Evolutionary conservation across 768 basidiomycete genomes (phyloP).

Genomic region (Kwoniella sp.): DNA sequence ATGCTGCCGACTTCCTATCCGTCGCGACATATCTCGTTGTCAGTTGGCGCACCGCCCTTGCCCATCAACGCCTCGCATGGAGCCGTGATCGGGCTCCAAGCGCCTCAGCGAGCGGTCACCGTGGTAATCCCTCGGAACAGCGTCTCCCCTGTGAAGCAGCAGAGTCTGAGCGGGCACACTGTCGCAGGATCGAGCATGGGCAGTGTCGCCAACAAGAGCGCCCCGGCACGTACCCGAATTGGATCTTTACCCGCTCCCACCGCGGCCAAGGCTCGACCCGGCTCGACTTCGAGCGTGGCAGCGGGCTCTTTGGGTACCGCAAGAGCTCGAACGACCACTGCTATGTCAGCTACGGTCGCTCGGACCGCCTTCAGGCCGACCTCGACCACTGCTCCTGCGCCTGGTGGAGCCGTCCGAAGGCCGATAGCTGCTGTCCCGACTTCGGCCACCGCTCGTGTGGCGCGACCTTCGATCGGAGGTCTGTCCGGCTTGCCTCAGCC

Average conservation of each 20-base stretch:
- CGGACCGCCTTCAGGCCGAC: conserved; percentile 1
- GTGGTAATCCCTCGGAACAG: no score
- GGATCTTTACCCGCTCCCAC: background rate
- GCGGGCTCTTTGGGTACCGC: no score
- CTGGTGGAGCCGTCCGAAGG: background rate
- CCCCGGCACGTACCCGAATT: no score
- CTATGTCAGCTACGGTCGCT: no score
- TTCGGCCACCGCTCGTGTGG: background rate
- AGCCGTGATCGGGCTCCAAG: no score
- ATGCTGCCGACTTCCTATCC: background rate
- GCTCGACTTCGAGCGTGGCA: conserved; percentile 3
- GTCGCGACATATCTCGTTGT: conserved; percentile 29
- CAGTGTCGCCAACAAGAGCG: background rate
- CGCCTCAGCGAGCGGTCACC: no score
- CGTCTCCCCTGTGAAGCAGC: no score
- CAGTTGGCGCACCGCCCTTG: conserved; percentile 26
- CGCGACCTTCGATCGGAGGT: background rate
- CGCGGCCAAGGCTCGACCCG: background rate
- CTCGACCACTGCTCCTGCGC: background rate
- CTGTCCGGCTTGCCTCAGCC: conserved; percentile 7
- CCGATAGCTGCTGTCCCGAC: background rate
- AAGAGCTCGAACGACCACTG: background rate
- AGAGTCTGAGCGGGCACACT: no score
- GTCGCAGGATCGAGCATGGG: background rate
- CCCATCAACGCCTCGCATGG: conserved; percentile 14